phyloP scores from a whole-genome alignment of 1,139 yeast species.

The Wickerhamomyces sp. region DNA sequence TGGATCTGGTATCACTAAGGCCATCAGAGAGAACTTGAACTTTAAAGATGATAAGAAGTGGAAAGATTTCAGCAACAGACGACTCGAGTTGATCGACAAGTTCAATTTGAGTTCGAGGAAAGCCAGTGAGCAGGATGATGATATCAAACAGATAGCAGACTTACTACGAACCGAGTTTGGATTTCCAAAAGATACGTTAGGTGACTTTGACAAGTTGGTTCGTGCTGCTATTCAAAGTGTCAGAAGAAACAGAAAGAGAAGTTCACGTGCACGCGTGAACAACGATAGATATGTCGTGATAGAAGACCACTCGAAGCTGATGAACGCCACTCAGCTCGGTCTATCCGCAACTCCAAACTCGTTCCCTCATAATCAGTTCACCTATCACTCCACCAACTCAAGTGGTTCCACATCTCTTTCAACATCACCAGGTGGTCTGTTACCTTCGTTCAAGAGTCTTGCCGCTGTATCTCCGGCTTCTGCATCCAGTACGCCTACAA shows the following conservation, averaged over 20 bases:
- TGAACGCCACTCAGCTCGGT: not conserved
- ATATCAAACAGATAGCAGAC: slow-evolving; percentile 72
- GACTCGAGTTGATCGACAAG: slow-evolving; percentile 83
- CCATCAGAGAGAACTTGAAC: slow-evolving; percentile 65
- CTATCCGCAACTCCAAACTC: not conserved
- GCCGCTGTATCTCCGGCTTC: slow-evolving; percentile 5
- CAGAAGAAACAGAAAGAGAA: slow-evolving; percentile 59
- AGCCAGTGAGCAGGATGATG: slow-evolving; percentile 89
- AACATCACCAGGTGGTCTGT: slow-evolving; percentile 6
- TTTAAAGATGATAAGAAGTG: slow-evolving; percentile 79
- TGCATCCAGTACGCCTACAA: slow-evolving; percentile 4
- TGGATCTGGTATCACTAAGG: slow-evolving; percentile 63
- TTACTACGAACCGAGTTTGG: slow-evolving; percentile 71
- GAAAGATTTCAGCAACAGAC: slow-evolving; percentile 84
- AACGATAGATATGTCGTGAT: slow-evolving; percentile 18
- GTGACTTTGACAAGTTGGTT: slow-evolving; percentile 84
- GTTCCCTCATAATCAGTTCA: not conserved
- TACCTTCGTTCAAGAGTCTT: slow-evolving; percentile 16
- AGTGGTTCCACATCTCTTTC: slow-evolving; percentile 8
- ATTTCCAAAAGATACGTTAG: slow-evolving; percentile 49
- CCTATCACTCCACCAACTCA: slow-evolving; percentile 8
- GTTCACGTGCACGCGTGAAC: slow-evolving; percentile 25
- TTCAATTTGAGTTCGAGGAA: slow-evolving; percentile 70
- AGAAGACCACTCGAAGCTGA: slow-evolving; percentile 3
- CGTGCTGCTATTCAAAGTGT: slow-evolving; percentile 89